Base-by-base conservation (phyloP, 2,329 filamentous ascomycete genomes). In the Colletotrichum acutatum region DNA sequence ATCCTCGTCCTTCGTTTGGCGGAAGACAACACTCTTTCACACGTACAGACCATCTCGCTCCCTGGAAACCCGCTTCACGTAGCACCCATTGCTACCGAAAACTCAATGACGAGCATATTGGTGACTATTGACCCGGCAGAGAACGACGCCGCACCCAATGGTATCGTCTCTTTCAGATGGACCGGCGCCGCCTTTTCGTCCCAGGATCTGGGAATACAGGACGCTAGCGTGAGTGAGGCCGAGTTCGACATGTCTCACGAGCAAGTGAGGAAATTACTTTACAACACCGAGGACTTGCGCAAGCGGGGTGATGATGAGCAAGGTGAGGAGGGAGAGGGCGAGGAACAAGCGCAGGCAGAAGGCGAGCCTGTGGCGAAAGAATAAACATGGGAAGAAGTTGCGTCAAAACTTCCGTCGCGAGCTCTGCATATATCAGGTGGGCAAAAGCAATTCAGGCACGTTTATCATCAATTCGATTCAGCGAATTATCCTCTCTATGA, bases 61-160 rank as follows among this genome's bases (percentile, higher is more conserved):
- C 84, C 86, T 2, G 92, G 92, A 8, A 95, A 94, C 77, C 88
- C 91, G 0, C 87, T 96, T 5, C 89, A 91, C 78, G 78, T 88
- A 12, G 78, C 81, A 32, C 74, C 82, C n/a, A 67, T 81, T 12
- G 74, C 78, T 16, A 72, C 68, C 28, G 71, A 75, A 8, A 71
- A 57, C 19, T 64, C 75, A 4, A 71, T 76, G 3, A 81, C 78
- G 24, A 79, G 74, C 66, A 74, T 88, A 42, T 74, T 86, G 52
- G 81, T 84, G 6, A 81, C 85, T 16, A 75, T 86, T 46, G 85
- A 89, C 68, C 77, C 82, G 0, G 74, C 77, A 52, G 79, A 80
- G 49, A 67, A 75, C 11, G 72, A 53, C 12, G 28, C 77, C 4
- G 71, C 76, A 12, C 71, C 32, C 2, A 49, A 75, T 32, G 68